Evolutionary conservation across 1,284 basidiomycete genomes (phyloP), one percentile per base, ranked within the genome.

Genomic region (Trametes polyzona): DNA sequence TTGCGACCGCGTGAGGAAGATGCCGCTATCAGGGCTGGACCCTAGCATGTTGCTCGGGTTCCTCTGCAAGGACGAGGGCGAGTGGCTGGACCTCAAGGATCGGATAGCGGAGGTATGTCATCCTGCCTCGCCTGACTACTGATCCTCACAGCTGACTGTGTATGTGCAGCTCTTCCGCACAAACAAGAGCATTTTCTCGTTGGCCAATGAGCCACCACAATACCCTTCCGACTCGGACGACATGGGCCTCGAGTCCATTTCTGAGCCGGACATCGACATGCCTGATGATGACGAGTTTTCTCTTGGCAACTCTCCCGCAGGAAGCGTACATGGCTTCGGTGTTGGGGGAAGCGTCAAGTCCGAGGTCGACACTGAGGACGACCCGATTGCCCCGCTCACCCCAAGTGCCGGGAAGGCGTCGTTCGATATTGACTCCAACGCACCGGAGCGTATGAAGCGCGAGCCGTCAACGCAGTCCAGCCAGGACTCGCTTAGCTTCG

Each of bases 31-130:
- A 35, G 88, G 88, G n/a, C 75, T 99, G 50, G 96, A 98, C 70
- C 96, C 97, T 11, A 96, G 94, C 67, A 98, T 99, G 96, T 78
- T 99, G 9, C 80, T 98, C 52, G 96, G 96, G 16, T 98, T 99
- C 72, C 70, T 98, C 63, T 89, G 91, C 69, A 83, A 83, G 63
- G 84, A 92, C 68, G 90, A 95, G 72, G 77, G 73, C 19, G 94
- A 96, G 52, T 96, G 95, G 88, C 73, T 80, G 14, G 94, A 97
- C 73, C 85, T 98, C 58, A 82, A 87, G 62, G 77, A 74, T 48
- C 80, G 94, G 57, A 85, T 93, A 52, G 78, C 76, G 10, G 86
- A 89, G 73, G 93, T 94, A 50, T 57, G 59, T 32, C 6, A 33
- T 6, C 10, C 21, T 32, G 21, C 6, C 12, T 14, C 19, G 11